phyloP scores from a whole-genome alignment of 108 stramenopile genomes.

The Craspedostauros australis region DNA sequence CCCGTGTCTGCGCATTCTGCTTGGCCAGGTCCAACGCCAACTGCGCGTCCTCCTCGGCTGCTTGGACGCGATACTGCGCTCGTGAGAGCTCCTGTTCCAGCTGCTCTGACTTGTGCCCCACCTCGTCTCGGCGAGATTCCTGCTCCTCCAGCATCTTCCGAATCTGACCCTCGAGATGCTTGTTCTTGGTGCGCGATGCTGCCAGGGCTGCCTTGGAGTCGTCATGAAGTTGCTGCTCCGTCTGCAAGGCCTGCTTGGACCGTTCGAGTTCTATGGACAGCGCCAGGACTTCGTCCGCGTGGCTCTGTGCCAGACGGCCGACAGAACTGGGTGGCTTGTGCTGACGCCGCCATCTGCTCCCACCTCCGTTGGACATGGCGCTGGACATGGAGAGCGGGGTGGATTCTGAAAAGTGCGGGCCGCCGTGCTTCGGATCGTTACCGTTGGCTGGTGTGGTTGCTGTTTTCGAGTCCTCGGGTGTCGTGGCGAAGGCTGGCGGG shows the following conservation, averaged over 20 bases:
- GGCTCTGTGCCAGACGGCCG: conserved; percentile 44
- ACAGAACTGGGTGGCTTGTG: conserved; percentile 15
- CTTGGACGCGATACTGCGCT: conserved; percentile 37
- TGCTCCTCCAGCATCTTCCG: conserved; percentile 21
- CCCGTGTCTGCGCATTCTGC: conserved; percentile 47
- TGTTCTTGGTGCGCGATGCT: conserved; percentile 21
- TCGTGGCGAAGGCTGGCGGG: no score
- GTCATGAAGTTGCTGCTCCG: conserved; percentile 38
- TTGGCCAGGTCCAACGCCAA: conserved; percentile 76
- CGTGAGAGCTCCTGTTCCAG: conserved; percentile 30
- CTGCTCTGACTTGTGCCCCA: conserved; percentile 7
- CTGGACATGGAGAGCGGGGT: not conserved
- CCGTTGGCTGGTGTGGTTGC: no score
- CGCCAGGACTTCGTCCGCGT: conserved; percentile 71
- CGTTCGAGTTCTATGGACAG: conserved; percentile 70
- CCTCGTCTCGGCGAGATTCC: conserved; percentile 16
- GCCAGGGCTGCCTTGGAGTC: conserved; percentile 30
- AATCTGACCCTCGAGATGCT: conserved; percentile 26
- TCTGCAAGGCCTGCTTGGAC: conserved; percentile 42
- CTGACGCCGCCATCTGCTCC: conserved; percentile 1
- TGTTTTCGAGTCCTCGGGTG: no score
- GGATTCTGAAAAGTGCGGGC: no score
- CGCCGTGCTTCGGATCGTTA: no score
- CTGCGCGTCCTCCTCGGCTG: conserved; percentile 82
- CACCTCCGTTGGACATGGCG: not conserved